Conservation (phyloP, 208 protist species). For the Trichomonas tenax region DNA sequence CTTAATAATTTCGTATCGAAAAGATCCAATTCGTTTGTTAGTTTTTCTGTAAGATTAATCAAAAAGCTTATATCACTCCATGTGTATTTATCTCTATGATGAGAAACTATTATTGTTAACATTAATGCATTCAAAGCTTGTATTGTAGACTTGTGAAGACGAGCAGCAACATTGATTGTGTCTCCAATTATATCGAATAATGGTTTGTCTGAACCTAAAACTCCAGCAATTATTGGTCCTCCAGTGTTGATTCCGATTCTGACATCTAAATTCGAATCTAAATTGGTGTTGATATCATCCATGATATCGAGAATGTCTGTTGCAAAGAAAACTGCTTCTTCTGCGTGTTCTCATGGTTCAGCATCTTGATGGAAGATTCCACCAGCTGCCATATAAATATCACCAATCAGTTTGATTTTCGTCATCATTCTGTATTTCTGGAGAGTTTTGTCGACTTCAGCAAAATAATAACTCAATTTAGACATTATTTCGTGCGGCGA, state of each 20-base stretch:
- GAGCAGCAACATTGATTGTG: background rate
- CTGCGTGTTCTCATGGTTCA: background rate
- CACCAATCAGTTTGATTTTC: background rate
- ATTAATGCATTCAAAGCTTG: no score
- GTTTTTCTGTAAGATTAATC: no score
- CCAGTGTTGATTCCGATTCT: background rate
- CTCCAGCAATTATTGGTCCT: background rate
- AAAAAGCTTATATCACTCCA: no score
- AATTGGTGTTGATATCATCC: background rate
- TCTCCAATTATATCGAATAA: background rate
- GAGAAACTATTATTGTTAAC: no score
- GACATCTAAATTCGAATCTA: background rate
- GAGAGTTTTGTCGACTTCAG: background rate
- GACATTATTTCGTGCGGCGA: background rate
- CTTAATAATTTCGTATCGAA: no score
- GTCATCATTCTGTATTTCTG: background rate
- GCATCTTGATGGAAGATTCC: background rate
- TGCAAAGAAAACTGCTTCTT: background rate
- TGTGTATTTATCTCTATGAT: no score
- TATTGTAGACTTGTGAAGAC: no score
- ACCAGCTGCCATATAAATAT: background rate
- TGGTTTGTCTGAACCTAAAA: background rate
- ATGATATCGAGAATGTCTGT: background rate
- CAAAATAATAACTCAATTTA: background rate
- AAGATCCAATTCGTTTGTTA: no score